Evolutionary conservation across 2,329 filamentous ascomycete genomes (phyloP).

Genomic region (Botrytis pseudocinerea): DNA sequence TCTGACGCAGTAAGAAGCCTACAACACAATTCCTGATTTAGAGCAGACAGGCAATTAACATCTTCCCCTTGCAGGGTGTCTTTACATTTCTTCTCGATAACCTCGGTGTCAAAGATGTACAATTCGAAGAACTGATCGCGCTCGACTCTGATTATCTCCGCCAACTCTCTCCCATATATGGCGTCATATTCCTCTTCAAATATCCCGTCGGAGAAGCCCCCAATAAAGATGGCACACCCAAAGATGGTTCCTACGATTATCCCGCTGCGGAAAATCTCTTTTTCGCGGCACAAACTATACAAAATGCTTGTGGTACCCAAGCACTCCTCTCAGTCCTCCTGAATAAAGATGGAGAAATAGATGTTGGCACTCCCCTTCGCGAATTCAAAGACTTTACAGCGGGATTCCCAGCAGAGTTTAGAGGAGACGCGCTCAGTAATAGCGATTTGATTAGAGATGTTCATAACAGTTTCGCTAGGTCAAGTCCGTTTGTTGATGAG

Average conservation of each 20-base stretch:
- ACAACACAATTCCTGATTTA: neutral
- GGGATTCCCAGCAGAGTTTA: constrained; percentile 65
- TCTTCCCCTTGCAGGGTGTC: constrained; percentile 62
- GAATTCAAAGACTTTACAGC: constrained; percentile 73
- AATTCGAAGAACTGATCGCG: constrained; percentile 94
- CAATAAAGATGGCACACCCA: constrained; percentile 58
- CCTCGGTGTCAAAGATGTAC: constrained; percentile 88
- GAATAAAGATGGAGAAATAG: constrained; percentile 69
- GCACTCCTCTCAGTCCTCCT: constrained; percentile 88
- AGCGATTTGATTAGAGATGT: constrained; percentile 59
- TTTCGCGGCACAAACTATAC: constrained; percentile 96
- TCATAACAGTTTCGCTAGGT: constrained; percentile 73
- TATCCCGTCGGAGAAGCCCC: constrained; percentile 72
- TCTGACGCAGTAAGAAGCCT: constrained; percentile 76
- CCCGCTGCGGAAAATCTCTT: constrained; percentile 76
- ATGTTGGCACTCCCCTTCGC: constrained; percentile 60
- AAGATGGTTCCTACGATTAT: constrained; percentile 80
- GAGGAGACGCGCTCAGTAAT: constrained; percentile 71
- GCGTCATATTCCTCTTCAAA: constrained; percentile 99
- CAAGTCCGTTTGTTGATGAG: constrained; percentile 90
- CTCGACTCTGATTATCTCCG: constrained; percentile 76
- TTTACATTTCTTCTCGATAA: constrained; percentile 95
- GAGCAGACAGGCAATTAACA: constrained; percentile 15
- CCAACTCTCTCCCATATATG: constrained; percentile 77
- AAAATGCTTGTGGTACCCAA: constrained; percentile 97